A percentile compares a stretch with the other conserved stretches of the same genome.
These are phyloP conservation scores for Nidularia pulvinata DNA, from an alignment of 768 basidiomycete genomes.

Conservation along the genomic window DNA sequence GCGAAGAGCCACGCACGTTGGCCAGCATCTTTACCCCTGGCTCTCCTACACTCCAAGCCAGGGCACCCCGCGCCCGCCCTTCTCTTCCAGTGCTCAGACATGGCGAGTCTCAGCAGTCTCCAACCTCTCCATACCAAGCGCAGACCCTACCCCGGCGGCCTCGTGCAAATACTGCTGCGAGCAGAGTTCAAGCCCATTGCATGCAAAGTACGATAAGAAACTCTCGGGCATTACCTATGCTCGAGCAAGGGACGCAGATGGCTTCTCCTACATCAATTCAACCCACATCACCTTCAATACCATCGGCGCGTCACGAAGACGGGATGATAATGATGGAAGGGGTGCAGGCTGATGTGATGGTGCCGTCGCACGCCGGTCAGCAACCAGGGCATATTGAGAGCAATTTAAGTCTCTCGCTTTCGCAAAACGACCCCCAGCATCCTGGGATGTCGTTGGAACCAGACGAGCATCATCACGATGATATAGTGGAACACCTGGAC, in stretches of 20 bases:
- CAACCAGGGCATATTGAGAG: slow-evolving; percentile 42
- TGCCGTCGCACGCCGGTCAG: slow-evolving; percentile 22
- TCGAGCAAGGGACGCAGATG: neutral
- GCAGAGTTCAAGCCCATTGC: slow-evolving; percentile 33
- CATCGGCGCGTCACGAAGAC: slow-evolving; percentile 13
- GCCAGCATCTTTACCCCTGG: slow-evolving; percentile 10
- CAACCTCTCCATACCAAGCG: neutral
- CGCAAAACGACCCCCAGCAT: slow-evolving; percentile 8
- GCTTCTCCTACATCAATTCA: neutral
- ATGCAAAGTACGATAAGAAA: slow-evolving; percentile 12
- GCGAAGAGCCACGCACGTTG: slow-evolving; percentile 4
- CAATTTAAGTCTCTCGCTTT: slow-evolving; percentile 34
- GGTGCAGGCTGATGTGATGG: slow-evolving; percentile 34
- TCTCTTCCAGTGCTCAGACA: slow-evolving; percentile 1
- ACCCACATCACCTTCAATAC: slow-evolving; percentile 3
- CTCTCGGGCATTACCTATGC: neutral
- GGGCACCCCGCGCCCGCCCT: neutral
- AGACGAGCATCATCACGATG: slow-evolving; percentile 61
- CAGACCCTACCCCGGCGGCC: slow-evolving; percentile 13
- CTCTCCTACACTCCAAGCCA: neutral
- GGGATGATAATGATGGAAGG: slow-evolving; percentile 33
- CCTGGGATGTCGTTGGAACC: slow-evolving; percentile 4
- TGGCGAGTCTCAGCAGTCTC: neutral
- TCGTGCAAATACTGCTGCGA: slow-evolving; percentile 25
- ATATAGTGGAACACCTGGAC: slow-evolving; percentile 84